phyloP scores from a whole-genome alignment of 139 green algal species.

The Asterochloris sp. region DNA sequence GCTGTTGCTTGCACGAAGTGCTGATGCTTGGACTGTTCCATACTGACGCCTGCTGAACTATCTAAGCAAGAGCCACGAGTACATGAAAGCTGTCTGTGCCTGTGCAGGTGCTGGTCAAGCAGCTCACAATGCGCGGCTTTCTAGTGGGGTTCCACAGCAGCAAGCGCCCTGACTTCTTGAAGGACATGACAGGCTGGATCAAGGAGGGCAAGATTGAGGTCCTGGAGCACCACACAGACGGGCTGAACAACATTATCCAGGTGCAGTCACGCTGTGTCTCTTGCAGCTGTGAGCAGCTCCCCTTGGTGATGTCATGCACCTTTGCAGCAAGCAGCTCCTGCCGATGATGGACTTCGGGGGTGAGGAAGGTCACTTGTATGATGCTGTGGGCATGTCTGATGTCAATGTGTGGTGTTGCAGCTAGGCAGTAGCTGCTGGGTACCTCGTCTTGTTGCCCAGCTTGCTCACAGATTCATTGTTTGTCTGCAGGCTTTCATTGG shows the following conservation, averaged over 20 bases:
- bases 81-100: not conserved
- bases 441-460: too few relatives aligned
- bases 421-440: too few relatives aligned
- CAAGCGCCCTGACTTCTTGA: not conserved
- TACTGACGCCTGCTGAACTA: not conserved
- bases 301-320: too few relatives aligned
- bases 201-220: constrained; percentile 11
- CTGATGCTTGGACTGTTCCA: not conserved
- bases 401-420: too few relatives aligned
- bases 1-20: not conserved
- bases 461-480: not conserved
- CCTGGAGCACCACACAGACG: not conserved
- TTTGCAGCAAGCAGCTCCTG: too few relatives aligned
- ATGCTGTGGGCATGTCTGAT: too few relatives aligned
- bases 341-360: too few relatives aligned
- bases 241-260: not conserved
- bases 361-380: too few relatives aligned
- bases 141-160: not conserved
- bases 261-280: too few relatives aligned
- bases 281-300: too few relatives aligned
- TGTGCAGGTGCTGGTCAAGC: constrained; percentile 10
- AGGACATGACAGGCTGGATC: constrained; percentile 11
- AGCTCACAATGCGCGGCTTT: not conserved
- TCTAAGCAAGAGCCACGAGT: not conserved
- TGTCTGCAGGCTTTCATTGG: constrained; percentile 11